Conservation (phyloP, 352 stramenopile genomes). For the Blastocystis hominis region DNA sequence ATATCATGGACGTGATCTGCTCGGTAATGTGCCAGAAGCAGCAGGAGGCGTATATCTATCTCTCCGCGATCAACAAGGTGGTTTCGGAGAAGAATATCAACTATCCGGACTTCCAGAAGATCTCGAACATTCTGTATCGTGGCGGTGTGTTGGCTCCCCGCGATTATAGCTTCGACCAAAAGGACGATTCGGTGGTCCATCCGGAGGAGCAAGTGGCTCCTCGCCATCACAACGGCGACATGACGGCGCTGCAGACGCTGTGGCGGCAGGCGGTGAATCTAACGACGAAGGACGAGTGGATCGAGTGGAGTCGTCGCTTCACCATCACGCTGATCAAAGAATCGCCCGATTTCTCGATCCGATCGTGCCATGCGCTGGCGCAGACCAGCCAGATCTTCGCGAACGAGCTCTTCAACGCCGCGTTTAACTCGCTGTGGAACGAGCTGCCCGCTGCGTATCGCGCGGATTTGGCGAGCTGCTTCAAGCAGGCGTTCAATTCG, state of each 20-base stretch:
- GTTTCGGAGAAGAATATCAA: slow-evolving; percentile 49
- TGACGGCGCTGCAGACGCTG: neutral
- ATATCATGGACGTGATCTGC: slow-evolving; percentile 38
- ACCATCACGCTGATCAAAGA: slow-evolving; percentile 89
- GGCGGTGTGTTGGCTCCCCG: neutral
- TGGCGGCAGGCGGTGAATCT: slow-evolving; percentile 11
- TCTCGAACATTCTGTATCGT: slow-evolving; percentile 55
- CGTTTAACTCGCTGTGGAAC: slow-evolving; percentile 96
- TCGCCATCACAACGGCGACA: neutral
- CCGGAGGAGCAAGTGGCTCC: neutral
- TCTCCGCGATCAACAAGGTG: slow-evolving; percentile 44
- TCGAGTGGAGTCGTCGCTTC: slow-evolving; percentile 91
- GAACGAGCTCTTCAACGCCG: slow-evolving; percentile 87
- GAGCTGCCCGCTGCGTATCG: slow-evolving; percentile 85
- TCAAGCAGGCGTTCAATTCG: slow-evolving; percentile 81
- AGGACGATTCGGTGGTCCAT: neutral
- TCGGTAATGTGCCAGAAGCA: slow-evolving; percentile 12
- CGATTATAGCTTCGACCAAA: slow-evolving; percentile 31
- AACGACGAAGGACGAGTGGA: slow-evolving; percentile 76
- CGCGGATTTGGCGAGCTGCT: slow-evolving; percentile 77
- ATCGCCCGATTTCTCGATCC: slow-evolving; percentile 81
- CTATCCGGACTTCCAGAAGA: slow-evolving; percentile 55
- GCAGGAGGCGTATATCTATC: slow-evolving; percentile 44
- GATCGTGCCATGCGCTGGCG: slow-evolving; percentile 80
- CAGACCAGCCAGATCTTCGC: slow-evolving; percentile 91